A percentile compares a stretch with the other conserved stretches of the same genome.
Evolutionary conservation across 1,139 yeast genomes (phyloP).

Genomic region (Lodderomyces pseudojiufengensis): DNA sequence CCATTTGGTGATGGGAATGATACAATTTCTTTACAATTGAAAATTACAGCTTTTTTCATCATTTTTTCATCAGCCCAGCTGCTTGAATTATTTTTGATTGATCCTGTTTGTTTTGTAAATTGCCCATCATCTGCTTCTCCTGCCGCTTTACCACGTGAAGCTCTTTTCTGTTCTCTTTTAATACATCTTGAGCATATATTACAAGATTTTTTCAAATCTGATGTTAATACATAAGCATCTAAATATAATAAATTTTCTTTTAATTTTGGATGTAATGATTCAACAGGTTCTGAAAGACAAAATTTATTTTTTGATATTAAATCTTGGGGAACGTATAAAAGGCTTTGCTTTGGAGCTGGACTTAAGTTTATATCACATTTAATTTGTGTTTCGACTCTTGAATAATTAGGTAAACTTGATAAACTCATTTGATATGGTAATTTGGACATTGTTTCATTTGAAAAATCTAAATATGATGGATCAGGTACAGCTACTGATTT

Average conservation of each 20-base stretch:
- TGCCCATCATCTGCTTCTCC: background rate
- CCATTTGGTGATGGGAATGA: slow-evolving; percentile 68
- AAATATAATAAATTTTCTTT: slow-evolving; percentile 53
- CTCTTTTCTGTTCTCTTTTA: slow-evolving; percentile 88
- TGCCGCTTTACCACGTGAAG: slow-evolving; percentile 82
- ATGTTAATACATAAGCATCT: slow-evolving; percentile 66
- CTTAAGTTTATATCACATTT: slow-evolving; percentile 63
- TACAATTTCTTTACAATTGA: slow-evolving; percentile 84
- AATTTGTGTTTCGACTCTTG: slow-evolving; percentile 94
- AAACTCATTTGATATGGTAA: slow-evolving; percentile 61
- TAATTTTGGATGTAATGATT: slow-evolving; percentile 42
- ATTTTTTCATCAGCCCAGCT: slow-evolving; percentile 73
- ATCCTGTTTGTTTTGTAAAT: slow-evolving; percentile 18
- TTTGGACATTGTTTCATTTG: slow-evolving; percentile 31
- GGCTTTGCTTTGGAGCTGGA: slow-evolving; percentile 69
- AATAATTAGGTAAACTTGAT: slow-evolving; percentile 65
- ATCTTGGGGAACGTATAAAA: slow-evolving; percentile 80
- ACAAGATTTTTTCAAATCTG: slow-evolving; percentile 52
- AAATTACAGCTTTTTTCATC: slow-evolving; percentile 78
- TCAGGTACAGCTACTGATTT: slow-evolving; percentile 28
- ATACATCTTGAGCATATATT: slow-evolving; percentile 84
- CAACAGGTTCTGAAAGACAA: slow-evolving; percentile 51
- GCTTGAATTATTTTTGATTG: slow-evolving; percentile 43
- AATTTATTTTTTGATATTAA: slow-evolving; percentile 83
- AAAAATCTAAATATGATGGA: slow-evolving; percentile 36